Conservation (phyloP, 2,329 filamentous ascomycete species). For the Boeremia exigua region DNA sequence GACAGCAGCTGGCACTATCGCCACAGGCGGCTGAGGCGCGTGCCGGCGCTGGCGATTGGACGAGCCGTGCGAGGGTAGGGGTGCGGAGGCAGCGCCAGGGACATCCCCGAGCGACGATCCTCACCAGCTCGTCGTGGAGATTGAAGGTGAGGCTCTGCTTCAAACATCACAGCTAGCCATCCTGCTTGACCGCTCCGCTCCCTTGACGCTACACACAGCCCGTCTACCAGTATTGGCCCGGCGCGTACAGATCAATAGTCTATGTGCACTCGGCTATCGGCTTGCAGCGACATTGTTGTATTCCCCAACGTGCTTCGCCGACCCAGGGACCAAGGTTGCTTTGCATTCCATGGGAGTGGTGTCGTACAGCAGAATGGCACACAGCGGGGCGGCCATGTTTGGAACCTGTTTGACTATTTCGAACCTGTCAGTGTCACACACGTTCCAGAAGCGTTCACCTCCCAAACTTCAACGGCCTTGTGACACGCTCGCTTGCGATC, state of each 20-base stretch:
- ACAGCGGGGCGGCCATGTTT: constrained; percentile 11
- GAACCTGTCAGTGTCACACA: constrained; percentile 21
- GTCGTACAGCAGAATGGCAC: constrained; percentile 14
- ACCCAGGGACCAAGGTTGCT: constrained; percentile 15
- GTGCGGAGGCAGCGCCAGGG: constrained; percentile 3
- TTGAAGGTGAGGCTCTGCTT: constrained; percentile 1
- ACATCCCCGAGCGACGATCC: constrained; percentile 14
- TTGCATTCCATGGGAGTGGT: constrained; percentile 7
- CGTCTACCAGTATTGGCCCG: not conserved
- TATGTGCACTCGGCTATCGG: constrained; percentile 12
- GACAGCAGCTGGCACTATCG: constrained; percentile 11
- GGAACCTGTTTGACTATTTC: constrained; percentile 18
- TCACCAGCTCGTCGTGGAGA: constrained; percentile 12
- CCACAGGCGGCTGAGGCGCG: constrained; percentile 17
- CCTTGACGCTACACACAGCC: constrained; percentile 1
- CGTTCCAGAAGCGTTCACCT: constrained; percentile 27
- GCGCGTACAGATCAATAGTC: constrained; percentile 19
- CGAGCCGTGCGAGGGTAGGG: not conserved
- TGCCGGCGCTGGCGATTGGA: constrained; percentile 14
- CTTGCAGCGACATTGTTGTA: constrained; percentile 10
- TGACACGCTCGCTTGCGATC: constrained; percentile 8
- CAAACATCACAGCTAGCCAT: not conserved
- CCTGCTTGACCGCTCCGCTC: constrained; percentile 1
- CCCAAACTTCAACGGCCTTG: constrained; percentile 14
- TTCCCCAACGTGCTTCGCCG: constrained; percentile 12